phyloP scores from a whole-genome alignment of 305 asterid species.

The Plantago rigida region DNA sequence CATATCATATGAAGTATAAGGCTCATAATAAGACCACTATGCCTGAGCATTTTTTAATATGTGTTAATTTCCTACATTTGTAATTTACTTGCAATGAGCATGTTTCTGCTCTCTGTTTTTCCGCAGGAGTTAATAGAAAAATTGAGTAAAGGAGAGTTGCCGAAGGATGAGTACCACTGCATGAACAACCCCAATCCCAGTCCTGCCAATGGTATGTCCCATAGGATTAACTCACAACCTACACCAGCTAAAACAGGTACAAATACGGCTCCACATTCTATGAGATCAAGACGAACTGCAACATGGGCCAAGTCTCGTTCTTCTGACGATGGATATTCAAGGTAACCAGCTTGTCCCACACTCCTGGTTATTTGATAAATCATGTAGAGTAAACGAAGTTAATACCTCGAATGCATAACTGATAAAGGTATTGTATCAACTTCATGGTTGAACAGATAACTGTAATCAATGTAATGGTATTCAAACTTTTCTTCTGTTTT shows the following conservation, averaged over 20 bases:
- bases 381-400: too few species aligned
- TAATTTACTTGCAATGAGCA: background rate
- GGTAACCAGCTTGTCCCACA: conserved; percentile 32
- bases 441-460: too few species aligned
- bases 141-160: conserved; percentile 60
- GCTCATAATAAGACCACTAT: too few species aligned
- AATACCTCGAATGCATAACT: too few species aligned
- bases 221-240: conserved; percentile 28
- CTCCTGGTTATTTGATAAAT: background rate
- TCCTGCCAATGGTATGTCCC: conserved; percentile 26
- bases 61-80: background rate
- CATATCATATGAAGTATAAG: too few species aligned
- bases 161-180: conserved; percentile 72
- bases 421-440: too few species aligned
- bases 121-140: conserved; percentile 76
- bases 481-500: conserved; percentile 16
- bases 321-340: conserved; percentile 85
- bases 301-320: conserved; percentile 70
- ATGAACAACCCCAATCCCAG: conserved; percentile 41
- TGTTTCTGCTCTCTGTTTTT: conserved; percentile 10
- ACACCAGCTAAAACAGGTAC: conserved; percentile 40
- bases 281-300: conserved; percentile 90
- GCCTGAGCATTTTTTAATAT: background rate
- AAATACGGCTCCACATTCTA: conserved; percentile 57
- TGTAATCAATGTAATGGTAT: too few species aligned